These are phyloP conservation scores for Paramecium octaurelia DNA, from an alignment of 73 alveolate genomes.

Conservation along the genomic window DNA sequence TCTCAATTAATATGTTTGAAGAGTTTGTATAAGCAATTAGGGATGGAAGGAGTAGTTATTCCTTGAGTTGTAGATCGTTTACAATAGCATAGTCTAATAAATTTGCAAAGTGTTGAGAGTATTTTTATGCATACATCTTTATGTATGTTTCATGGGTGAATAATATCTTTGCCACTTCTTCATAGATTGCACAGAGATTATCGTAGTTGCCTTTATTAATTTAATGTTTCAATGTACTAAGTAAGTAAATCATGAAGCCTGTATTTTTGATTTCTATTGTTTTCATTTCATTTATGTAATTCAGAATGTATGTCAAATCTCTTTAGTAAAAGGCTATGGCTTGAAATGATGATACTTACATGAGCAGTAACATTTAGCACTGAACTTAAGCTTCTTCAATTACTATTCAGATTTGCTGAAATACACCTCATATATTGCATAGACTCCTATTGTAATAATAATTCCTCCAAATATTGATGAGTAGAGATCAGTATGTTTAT, in stretches of 20 bases:
- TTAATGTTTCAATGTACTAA: background rate
- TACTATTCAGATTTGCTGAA: conserved; percentile 1
- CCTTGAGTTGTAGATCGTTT: background rate
- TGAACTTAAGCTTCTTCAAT: background rate
- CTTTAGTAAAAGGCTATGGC: background rate
- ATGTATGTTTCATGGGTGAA: background rate
- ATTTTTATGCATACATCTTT: background rate
- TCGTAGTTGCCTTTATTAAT: background rate
- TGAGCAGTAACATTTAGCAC: conserved; percentile 5
- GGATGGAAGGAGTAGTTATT: background rate
- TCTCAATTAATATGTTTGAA: background rate
- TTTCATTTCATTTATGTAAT: background rate
- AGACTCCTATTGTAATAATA: background rate
- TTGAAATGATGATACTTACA: background rate
- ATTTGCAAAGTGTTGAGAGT: background rate
- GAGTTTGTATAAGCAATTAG: background rate
- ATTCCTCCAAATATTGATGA: conserved; percentile 28
- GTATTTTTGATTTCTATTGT: background rate
- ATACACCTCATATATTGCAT: conserved; percentile 4
- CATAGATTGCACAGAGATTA: background rate
- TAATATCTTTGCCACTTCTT: background rate
- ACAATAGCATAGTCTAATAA: background rate
- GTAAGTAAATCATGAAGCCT: background rate
- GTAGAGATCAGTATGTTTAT: background rate
- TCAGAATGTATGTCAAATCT: background rate